Percentiles rank a stretch among this genome's conserved stretches.
phyloP scores from a whole-genome alignment of 768 basidiomycete species.

The Glaciozyma antarctica region DNA sequence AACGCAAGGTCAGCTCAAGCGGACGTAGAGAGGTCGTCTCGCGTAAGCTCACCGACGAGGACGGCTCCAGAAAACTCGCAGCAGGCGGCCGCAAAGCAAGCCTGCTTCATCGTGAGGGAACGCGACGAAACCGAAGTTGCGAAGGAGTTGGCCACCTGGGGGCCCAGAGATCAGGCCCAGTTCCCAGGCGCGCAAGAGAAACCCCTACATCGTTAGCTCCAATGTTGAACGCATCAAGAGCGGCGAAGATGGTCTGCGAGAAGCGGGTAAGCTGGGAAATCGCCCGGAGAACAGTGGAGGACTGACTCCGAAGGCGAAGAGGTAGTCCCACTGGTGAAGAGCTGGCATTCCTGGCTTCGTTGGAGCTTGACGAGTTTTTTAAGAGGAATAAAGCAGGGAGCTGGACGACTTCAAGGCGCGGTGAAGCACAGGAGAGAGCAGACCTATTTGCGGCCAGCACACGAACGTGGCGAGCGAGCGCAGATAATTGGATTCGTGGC shows the following conservation, averaged over 20 bases:
- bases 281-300: neutral
- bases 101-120: slow-evolving; percentile 42
- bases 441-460: no score
- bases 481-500: no score
- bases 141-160: slow-evolving; percentile 39
- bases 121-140: slow-evolving; percentile 42
- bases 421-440: no score
- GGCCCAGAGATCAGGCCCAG: no score
- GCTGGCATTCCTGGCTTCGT: neutral
- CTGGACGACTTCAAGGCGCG: no score
- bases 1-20: no score
- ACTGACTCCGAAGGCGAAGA: slow-evolving; percentile 38
- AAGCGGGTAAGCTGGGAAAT: neutral
- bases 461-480: no score
- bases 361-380: no score
- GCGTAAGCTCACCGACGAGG: slow-evolving; percentile 36
- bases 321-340: slow-evolving; percentile 38
- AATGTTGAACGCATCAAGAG: slow-evolving; percentile 39
- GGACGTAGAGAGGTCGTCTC: no score
- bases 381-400: no score
- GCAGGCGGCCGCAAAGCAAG: slow-evolving; percentile 38
- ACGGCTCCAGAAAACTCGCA: slow-evolving; percentile 36
- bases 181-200: neutral
- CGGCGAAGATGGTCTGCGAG: slow-evolving; percentile 35
- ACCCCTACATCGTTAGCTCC: neutral